Base-by-base conservation (phyloP, 257 asterid genomes). In the Solanum pimpinellifolium region DNA sequence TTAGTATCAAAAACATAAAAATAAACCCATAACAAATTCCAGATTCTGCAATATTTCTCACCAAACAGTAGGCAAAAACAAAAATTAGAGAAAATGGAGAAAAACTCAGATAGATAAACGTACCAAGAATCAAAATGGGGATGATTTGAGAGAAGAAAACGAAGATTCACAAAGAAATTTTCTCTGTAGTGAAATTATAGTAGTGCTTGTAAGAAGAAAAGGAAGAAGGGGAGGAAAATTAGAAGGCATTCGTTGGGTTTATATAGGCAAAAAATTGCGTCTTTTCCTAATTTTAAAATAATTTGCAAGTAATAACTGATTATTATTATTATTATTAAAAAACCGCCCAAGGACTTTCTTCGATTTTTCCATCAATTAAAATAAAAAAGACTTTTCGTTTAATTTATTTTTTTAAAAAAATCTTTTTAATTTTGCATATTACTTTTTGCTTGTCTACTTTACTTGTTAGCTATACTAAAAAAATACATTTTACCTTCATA, bases 191-290 rank as follows among this genome's bases (percentile, higher is more conserved):
- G 27, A 9, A 21, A 68, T 23, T 25, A 73, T 47, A 85, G 80
- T 59, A 89, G 78, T 39, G 25, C 59, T 84, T 68, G 41, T 33
- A 60, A 16, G 87, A 59, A 83, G 87, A 11, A 70, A 41, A 73
- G 68, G 84, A 62, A 78, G 75, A 68, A 83, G 86, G 91, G 93
- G 91, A 89, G 91, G 91, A 88, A 85, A 6, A 82, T 21, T 4
- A 33, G 77, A 41, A 20, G 82, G 39, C 60, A n/a, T 33, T 9
- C 73, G 46, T 12, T 10, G 77, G 85, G 88, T 87, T 86, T 91
- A 91, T 80, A 91, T 89, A 91, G 93, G 84, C 87, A 25, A 44
- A 33, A 27, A 18, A 41, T 89, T 73, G 86, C n/a, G 88, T 87
- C 85, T 35, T 83, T 89, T 87, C 68, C 14, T 18, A n/a, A n/a